Percentiles rank a stretch among this genome's conserved stretches.
Evolutionary conservation across 768 basidiomycete species (phyloP).

Genomic region (Tricholomella constricta): DNA sequence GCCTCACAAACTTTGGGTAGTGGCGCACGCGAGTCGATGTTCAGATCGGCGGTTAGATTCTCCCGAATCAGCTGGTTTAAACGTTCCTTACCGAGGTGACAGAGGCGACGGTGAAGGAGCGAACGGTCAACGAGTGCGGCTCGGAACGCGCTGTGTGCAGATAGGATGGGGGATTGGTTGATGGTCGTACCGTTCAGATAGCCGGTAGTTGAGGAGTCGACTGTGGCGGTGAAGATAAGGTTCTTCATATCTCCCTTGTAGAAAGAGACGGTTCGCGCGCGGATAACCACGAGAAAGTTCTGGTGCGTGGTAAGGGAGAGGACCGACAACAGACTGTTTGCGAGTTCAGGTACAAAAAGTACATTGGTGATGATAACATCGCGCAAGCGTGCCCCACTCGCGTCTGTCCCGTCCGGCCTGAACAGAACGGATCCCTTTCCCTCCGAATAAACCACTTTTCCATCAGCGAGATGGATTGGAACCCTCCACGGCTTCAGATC

Average conservation of each 20-base stretch:
- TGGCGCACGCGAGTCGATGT: not conserved
- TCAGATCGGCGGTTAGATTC: not conserved
- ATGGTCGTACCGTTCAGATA: not conserved
- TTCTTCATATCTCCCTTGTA: not conserved
- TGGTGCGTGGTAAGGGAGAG: not conserved
- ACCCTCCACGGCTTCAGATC: too few relatives aligned
- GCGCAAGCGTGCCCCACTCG: not conserved
- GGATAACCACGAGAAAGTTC: not conserved
- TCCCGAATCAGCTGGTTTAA: not conserved
- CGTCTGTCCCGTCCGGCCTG: not conserved
- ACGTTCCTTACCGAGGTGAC: not conserved
- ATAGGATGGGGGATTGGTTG: not conserved
- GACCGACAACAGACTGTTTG: conserved; percentile 2
- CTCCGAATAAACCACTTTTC: too few relatives aligned
- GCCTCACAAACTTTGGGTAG: conserved; percentile 1
- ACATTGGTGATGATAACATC: conserved; percentile 2
- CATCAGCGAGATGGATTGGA: not conserved
- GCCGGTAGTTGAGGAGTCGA: not conserved
- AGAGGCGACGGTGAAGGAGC: conserved; percentile 5
- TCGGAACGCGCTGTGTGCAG: not conserved
- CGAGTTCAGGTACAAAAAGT: too few relatives aligned
- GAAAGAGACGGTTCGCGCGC: conserved; percentile 1
- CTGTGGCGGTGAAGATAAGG: conserved; percentile 1
- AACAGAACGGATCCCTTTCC: conserved; percentile 9
- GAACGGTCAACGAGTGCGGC: not conserved